phyloP scores from a whole-genome alignment of 352 stramenopile species.

The Aphanomyces stellatus region DNA sequence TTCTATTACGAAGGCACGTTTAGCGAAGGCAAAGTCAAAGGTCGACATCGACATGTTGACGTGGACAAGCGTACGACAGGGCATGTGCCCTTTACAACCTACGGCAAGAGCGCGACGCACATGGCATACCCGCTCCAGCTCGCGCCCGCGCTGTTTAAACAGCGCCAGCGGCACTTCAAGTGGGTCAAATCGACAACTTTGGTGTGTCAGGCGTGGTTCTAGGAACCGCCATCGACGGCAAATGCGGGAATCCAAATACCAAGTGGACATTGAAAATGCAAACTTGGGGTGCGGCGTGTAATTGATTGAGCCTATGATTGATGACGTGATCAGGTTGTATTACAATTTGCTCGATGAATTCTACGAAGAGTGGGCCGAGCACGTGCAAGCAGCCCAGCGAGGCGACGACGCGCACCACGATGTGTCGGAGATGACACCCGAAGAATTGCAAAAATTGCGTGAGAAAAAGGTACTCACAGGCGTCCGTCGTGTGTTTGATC shows the following conservation, averaged over 20 bases:
- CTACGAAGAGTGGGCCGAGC: slow-evolving; percentile 47
- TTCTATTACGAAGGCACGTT: slow-evolving; percentile 75
- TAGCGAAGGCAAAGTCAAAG: slow-evolving; percentile 43
- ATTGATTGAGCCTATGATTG: background rate
- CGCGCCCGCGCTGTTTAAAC: slow-evolving; percentile 32
- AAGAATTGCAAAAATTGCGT: background rate
- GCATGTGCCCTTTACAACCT: slow-evolving; percentile 51
- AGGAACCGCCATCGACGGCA: slow-evolving; percentile 33
- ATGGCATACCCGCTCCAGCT: slow-evolving; percentile 47
- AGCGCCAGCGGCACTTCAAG: slow-evolving; percentile 22
- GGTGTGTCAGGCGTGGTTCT: background rate
- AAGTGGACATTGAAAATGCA: slow-evolving; percentile 32
- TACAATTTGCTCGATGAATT: slow-evolving; percentile 53
- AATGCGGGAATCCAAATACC: slow-evolving; percentile 34
- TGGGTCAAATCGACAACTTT: background rate
- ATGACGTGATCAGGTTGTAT: slow-evolving; percentile 28
- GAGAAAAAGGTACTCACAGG: background rate
- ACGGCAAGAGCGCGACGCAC: slow-evolving; percentile 49
- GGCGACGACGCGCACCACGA: background rate
- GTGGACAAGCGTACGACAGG: slow-evolving; percentile 26
- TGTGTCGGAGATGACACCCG: background rate
- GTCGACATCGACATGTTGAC: slow-evolving; percentile 45
- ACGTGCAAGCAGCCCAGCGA: background rate
- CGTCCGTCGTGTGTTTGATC: too few species aligned
- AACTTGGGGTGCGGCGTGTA: slow-evolving; percentile 28